Base-by-base conservation (phyloP, 2,329 filamentous ascomycete species). In the Nothopassalora personata region DNA sequence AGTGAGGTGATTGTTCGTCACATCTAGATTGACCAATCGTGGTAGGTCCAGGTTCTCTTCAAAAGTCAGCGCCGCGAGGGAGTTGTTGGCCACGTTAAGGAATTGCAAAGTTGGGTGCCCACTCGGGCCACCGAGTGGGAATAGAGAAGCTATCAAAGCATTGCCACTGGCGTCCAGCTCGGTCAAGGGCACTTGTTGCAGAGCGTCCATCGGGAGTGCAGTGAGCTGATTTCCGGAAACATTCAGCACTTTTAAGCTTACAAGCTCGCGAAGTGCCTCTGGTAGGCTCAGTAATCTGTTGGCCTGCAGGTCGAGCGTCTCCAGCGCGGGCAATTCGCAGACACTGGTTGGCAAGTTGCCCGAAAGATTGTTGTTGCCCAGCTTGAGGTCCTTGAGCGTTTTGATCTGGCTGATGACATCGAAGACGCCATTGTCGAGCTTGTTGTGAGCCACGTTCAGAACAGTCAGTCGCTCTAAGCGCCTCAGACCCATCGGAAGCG, bases 1-100 rank as follows among this genome's bases (percentile, higher is more conserved):
- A 60, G 85, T 83, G 6, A 99, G 77, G 10, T 90, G 84, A 72
- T 99, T 99, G 73, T 87, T 85, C 1, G 89, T 89, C n/a, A 95
- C 77, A 34, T 86, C 86, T 10, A 97, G 75, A 52, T 86, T 85
- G 63, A 89, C 87, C 27, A 97, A 75, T 8, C 81, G 83, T 0
- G 92, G 91, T 57, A 96, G 73, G 0, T 79, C 74, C n/a, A 94
- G 73, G 0, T 73, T 67, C 3, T 80, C 76, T 8, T 74, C 72
- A 11, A 77, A 77, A 15, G 79, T 78, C 9, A 86, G 67, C 0
- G 74, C 75, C 62, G 70, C 83, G 13, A 97, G 75, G 31, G 86
- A 83, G 68, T 97, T 97, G 50, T 83, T 83, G 0, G 90, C 87
- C 7, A 94, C 80, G 65, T 96, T 89, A 18, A 99, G 76, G 5